phyloP scores from a whole-genome alignment of 108 stramenopile species.

The Nannochloropsis salina region DNA sequence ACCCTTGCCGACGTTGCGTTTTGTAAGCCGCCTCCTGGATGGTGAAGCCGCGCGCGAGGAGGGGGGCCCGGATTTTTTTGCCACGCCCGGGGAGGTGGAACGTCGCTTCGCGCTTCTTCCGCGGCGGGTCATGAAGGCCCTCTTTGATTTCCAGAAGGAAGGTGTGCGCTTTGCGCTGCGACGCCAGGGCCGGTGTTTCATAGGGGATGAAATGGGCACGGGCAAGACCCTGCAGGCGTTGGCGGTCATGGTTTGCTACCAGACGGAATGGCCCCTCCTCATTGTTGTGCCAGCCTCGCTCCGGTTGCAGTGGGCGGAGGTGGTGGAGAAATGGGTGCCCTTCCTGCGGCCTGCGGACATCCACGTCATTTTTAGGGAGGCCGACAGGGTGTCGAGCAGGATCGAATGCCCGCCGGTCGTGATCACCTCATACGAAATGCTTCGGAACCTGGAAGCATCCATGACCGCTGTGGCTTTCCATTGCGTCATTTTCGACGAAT shows the following conservation, averaged over 20 bases:
- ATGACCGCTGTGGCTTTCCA: constrained; percentile 56
- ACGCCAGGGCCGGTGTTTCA: constrained; percentile 64
- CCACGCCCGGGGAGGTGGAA: not conserved
- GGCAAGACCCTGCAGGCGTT: constrained; percentile 79
- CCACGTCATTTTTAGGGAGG: constrained; percentile 25
- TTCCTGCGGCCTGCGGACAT: constrained; percentile 35
- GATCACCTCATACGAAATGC: constrained; percentile 43
- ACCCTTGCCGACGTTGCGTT: not conserved
- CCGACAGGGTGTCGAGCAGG: constrained; percentile 22
- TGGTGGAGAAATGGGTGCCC: constrained; percentile 72
- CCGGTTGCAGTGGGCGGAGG: constrained; percentile 78
- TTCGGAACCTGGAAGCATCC: constrained; percentile 29
- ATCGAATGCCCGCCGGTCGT: constrained; percentile 33
- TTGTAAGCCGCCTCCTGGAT: not conserved
- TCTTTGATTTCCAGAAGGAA: constrained; percentile 39
- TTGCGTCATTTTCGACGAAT: constrained; percentile 88
- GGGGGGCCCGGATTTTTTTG: not conserved
- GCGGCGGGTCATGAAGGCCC: constrained; percentile 2
- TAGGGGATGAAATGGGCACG: constrained; percentile 87
- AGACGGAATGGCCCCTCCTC: constrained; percentile 76
- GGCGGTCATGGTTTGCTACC: constrained; percentile 69
- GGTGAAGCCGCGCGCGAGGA: not conserved
- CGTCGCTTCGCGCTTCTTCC: constrained; percentile 22
- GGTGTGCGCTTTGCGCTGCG: constrained; percentile 38
- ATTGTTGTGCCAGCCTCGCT: constrained; percentile 75